Conservation (phyloP, 805 yeast species). For the Wickerhamomyces pijperi region DNA sequence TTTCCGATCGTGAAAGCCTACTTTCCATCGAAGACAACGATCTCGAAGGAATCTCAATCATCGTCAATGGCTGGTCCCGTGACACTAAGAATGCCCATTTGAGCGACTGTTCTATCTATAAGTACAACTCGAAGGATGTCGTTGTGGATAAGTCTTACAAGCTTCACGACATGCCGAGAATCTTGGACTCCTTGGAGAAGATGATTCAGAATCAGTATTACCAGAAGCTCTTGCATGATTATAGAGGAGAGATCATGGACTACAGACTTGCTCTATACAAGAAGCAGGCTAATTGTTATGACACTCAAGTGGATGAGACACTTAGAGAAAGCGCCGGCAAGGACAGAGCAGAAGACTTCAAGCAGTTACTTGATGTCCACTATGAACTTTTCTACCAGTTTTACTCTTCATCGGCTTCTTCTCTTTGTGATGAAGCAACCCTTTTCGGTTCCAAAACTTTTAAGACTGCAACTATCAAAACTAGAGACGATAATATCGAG, state of each 20-base stretch:
- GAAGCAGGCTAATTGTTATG: neutral
- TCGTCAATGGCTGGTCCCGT: neutral
- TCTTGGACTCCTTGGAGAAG: too few species aligned
- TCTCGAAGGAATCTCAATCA: neutral
- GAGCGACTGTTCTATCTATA: too few species aligned
- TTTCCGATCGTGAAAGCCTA: neutral
- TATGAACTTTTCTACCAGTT: neutral
- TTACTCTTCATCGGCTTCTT: neutral
- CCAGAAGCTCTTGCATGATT: too few species aligned
- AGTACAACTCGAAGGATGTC: too few species aligned
- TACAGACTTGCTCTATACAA: neutral
- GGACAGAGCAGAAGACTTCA: neutral
- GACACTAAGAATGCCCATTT: too few species aligned
- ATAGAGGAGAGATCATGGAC: too few species aligned
- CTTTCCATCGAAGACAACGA: neutral
- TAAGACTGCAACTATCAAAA: neutral
- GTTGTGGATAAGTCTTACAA: too few species aligned
- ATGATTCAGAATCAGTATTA: too few species aligned
- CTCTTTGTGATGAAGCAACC: neutral
- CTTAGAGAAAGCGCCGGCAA: neutral
- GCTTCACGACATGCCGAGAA: too few species aligned
- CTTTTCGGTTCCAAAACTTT: neutral
- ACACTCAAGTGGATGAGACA: neutral
- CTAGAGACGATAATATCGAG: neutral
- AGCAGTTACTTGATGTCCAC: neutral